Evolutionary conservation across 2,329 filamentous ascomycete species (phyloP), one percentile per base, ranked within the genome.

Genomic region (Dactylellina sp.): DNA sequence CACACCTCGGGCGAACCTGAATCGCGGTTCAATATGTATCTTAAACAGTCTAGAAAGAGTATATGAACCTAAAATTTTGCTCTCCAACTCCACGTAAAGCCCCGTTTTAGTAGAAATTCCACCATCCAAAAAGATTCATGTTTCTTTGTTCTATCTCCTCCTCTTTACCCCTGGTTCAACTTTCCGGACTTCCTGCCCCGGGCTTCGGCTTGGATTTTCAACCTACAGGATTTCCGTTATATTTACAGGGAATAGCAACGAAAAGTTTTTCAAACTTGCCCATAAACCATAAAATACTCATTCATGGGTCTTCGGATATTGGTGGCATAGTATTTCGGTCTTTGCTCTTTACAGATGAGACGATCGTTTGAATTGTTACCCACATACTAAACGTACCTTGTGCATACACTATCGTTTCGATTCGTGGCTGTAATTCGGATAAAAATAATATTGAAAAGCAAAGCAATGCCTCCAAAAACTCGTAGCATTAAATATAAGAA

Each of bases 141-240:
- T 49, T 7, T 49, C 9, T 49, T 14, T 42, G 39, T 42, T n/a
- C 39, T 32, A 5, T 32, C 28, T 32, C 28, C 4, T 32, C 9
- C 9, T 32, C 28, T 9, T 5, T 32, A 32, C 42, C 22, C 70
- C 70, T 74, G 70, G 61, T 74, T 72, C 68, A 74, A 74, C 70
- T 74, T 74, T 74, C 61, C 70, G 70, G 70, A 62, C 35, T 74
- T 72, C 68, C 68, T 32, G 28, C 28, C 9, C 28, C 28, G 28
- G 9, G 28, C 28, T 4, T 32, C 28, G 9, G 28, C 28, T 32
- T 32, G 28, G 28, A 32, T 32, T 59, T 53, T 32, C 18, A 64
- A 72, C 53, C 68, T 42, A 72, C 60, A 55, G 68, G 68, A 72
- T 64, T 65, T 72, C 62, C 68, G 68, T 72, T 72, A 72, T 72